These are phyloP conservation scores for Leccinum disarticulatum DNA, from an alignment of 768 basidiomycete species.

Conservation along the genomic window DNA sequence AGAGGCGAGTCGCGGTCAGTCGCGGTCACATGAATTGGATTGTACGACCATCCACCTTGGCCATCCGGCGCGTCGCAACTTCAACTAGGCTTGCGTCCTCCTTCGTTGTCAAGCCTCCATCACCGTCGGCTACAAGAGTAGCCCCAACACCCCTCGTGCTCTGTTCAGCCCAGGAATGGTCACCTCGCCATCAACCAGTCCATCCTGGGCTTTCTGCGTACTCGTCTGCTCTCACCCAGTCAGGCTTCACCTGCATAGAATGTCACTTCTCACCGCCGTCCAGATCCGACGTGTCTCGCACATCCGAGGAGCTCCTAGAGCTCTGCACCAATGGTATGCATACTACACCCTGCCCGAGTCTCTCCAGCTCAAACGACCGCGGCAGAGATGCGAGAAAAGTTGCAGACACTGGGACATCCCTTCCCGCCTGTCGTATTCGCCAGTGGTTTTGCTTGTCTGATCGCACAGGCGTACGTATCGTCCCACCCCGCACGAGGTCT, in stretches of 20 bases:
- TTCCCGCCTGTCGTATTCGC: slow-evolving; percentile 62
- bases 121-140: slow-evolving; percentile 43
- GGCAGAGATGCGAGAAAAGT: slow-evolving; percentile 43
- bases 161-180: slow-evolving; percentile 49
- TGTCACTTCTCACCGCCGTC: slow-evolving; percentile 37
- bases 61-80: not conserved
- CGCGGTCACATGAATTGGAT: not conserved
- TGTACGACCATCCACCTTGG: not conserved
- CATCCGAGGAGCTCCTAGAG: slow-evolving; percentile 34
- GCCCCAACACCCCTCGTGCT: slow-evolving; percentile 55
- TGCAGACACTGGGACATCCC: slow-evolving; percentile 44
- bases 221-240: slow-evolving; percentile 42
- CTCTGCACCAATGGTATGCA: slow-evolving; percentile 41
- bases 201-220: slow-evolving; percentile 27
- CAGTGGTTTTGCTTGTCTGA: slow-evolving; percentile 46
- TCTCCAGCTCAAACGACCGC: not conserved
- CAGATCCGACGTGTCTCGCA: not conserved
- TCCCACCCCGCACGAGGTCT: slow-evolving; percentile 64
- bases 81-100: slow-evolving; percentile 24
- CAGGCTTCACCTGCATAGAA: slow-evolving; percentile 51
- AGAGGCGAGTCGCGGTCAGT: not conserved
- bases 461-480: slow-evolving; percentile 68
- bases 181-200: slow-evolving; percentile 32
- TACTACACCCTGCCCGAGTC: not conserved
- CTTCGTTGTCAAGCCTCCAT: slow-evolving; percentile 37